Evolutionary conservation across 768 basidiomycete genomes (phyloP), one percentile per base, ranked within the genome.

Genomic region (Neoboletus magnificus): DNA sequence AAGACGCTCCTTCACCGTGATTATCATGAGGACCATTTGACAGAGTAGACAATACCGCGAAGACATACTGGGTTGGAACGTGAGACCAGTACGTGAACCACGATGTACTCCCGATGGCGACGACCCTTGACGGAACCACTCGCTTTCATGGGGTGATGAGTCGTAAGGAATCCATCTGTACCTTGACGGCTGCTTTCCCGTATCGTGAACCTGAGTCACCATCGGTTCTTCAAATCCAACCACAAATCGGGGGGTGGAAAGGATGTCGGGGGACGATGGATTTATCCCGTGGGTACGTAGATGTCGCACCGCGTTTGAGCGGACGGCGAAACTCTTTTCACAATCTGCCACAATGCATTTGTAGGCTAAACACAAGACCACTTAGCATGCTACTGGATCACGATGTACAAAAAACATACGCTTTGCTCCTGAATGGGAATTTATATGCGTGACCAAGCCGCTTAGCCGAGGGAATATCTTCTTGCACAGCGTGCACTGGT

Each of bases 301-400:
- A 64, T 92, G 89, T 33, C 89, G 80, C 68, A 84, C 88, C 16
- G 88, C 88, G 62, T 92, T 92, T 9, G 89, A 91, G 12, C 87
- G 82, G 18, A 91, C 89, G n/a, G 86, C 83, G 62, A 91, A 92
- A 4, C 76, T 79, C 64, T 86, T 85, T 30, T 74, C 70, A 66
- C 90, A 92, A 33, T 77, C 76, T 15, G 79, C 74, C 46, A 84
- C 82, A 0, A 72, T 77, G 64, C 89, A 92, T 36, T 70, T 70
- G 36, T 59, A 68, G 20, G 70, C 63, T 66, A 30, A 50, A 4
- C 44, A 4, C 39, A 54, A 42, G 20, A 16, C 15, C 11, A 12
- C 30, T 68, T 12, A 61, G 59, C 50, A 54, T 27, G 47, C 29
- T 18, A n/a, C 36, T 22, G 5, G 42, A 48, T 18, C 27, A 50